Conservation (phyloP, 176 grass and related monocot genomes). For the Eleusine indica region DNA sequence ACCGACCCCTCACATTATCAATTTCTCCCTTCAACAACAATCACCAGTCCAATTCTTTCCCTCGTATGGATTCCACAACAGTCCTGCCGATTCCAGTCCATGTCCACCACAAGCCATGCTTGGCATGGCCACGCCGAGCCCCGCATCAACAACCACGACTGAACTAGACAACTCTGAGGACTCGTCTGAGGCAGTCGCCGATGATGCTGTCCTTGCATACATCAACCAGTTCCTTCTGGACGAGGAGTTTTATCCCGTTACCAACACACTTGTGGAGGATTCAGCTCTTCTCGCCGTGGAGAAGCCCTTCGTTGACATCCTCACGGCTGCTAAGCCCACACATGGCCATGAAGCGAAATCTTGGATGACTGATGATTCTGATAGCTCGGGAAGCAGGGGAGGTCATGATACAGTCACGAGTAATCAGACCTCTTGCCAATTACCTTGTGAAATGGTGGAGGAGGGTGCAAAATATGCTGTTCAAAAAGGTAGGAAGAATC, state of each 20-base stretch:
- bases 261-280: not conserved
- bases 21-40: slow-evolving; percentile 39
- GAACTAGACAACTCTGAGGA: slow-evolving; percentile 41
- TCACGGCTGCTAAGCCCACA: slow-evolving; percentile 15
- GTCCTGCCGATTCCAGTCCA: slow-evolving; percentile 4
- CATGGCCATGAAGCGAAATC: not conserved
- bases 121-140: slow-evolving; percentile 39
- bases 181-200: not conserved
- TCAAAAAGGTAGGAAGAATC: slow-evolving; percentile 45
- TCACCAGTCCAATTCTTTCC: slow-evolving; percentile 7
- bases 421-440: not conserved
- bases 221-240: slow-evolving; percentile 61
- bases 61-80: slow-evolving; percentile 25
- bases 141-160: slow-evolving; percentile 38
- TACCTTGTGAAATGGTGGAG: not conserved
- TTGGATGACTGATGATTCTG: not conserved
- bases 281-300: slow-evolving; percentile 43
- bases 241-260: slow-evolving; percentile 7
- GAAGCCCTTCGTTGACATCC: slow-evolving; percentile 54
- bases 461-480: not conserved
- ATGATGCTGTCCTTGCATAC: slow-evolving; percentile 56
- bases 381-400: not conserved
- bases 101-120: not conserved
- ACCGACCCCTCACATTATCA: not conserved
- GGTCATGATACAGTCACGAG: not conserved